Percentiles rank a stretch among this genome's conserved stretches.
Evolutionary conservation across 2,329 filamentous ascomycete genomes (phyloP).

Genomic region (Sordariomycetes sp.): DNA sequence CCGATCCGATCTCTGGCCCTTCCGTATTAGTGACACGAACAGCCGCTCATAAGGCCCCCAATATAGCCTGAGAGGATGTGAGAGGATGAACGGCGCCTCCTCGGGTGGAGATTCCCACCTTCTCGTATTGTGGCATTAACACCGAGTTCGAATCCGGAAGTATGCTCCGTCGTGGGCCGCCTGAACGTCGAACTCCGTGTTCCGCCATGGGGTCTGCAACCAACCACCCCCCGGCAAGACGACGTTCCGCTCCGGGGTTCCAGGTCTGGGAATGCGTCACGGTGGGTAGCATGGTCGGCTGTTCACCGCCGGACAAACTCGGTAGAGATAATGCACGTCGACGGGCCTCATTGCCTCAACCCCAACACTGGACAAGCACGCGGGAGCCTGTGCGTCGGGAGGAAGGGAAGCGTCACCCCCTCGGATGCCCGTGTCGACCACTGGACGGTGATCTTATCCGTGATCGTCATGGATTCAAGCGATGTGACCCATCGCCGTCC

Average conservation of each 20-base stretch:
- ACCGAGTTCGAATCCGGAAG: background rate
- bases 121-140: background rate
- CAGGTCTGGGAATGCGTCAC: background rate
- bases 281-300: background rate
- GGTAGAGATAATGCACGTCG: background rate
- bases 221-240: background rate
- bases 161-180: background rate
- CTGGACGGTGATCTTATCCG: background rate
- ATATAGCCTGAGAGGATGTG: background rate
- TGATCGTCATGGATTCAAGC: background rate
- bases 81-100: background rate
- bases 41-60: background rate
- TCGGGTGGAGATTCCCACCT: background rate
- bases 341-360: background rate
- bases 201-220: background rate
- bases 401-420: background rate
- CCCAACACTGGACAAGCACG: background rate
- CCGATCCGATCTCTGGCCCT: background rate
- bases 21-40: background rate
- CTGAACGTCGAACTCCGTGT: background rate
- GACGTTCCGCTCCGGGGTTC: background rate
- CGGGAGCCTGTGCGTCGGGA: background rate
- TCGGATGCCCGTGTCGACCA: too few relatives aligned
- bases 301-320: background rate
- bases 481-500: conserved; percentile 1